Evolutionary conservation across 352 stramenopile genomes (phyloP), one percentile per base, ranked within the genome.

Genomic region (Pythium phragmitis): DNA sequence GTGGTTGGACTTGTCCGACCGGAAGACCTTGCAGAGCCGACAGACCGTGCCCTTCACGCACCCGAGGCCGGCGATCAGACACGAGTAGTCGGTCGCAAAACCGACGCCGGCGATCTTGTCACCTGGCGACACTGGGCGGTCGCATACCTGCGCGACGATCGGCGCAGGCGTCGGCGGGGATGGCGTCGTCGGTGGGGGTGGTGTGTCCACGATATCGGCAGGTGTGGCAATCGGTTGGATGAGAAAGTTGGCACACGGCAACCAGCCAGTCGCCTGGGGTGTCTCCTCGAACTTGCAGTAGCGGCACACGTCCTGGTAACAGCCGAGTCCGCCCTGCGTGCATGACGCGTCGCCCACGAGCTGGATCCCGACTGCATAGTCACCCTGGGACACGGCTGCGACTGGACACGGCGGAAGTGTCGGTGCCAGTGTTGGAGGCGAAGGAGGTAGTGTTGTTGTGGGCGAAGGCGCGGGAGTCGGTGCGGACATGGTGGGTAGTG

Each of bases 11-110:
- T 56, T 34, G 1, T 23, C 45, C 17, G 43, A 39, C 43, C 34
- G 48, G 7, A 30, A 23, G 14, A 47, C 23, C 43, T 67, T 60
- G 62, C 66, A 76, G 41, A 69, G 69, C 8, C 66, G 66, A 16
- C 70, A 76, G 1, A 67, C 42, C 5, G 58, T 47, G 7, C 56
- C 34, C 16, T 60, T 14, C 3, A 60, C 17, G 26, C 54, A 60
- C 19, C 54, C 54, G 17, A 60, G 13, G 17, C 54, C 54, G 1
- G 23, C 28, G 9, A 50, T 30, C n/a, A 52, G 30, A 36, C 54
- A 60, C 26, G 54, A 42, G 7, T 46, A 47, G 30, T 60, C 54
- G 39, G 42, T 60, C 54, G 28, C 28, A 11, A 60, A 36, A 8
- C 33, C 33, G 39, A 60, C 28, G 4, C 43, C 43, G 5, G 36